A percentile compares a stretch with the other conserved stretches of the same genome.
Conservation (phyloP, 2,329 filamentous ascomycete species). For the Alternaria ventricosa region DNA sequence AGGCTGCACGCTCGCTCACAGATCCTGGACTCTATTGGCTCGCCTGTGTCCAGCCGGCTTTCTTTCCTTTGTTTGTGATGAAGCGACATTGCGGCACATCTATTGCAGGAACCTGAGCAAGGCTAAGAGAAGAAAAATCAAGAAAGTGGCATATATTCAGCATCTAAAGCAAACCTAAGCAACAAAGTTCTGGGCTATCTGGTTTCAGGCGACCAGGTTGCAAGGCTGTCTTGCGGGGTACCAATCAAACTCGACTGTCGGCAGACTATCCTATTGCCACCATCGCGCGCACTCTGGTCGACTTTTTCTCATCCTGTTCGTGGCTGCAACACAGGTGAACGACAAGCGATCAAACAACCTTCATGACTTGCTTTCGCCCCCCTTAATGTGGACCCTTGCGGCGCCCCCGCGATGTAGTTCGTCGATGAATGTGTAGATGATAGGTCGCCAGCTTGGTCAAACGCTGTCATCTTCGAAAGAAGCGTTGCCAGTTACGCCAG, state of each 20-base stretch:
- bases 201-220: constrained; percentile 9
- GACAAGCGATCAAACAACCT: neutral
- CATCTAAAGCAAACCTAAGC: constrained; percentile 3
- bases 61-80: constrained; percentile 3
- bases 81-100: constrained; percentile 6
- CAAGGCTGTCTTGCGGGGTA: constrained; percentile 9
- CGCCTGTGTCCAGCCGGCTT: neutral
- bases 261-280: constrained; percentile 3
- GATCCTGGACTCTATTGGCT: neutral
- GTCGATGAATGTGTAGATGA: neutral
- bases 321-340: neutral
- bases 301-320: neutral
- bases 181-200: constrained; percentile 15
- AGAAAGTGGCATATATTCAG: neutral
- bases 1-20: neutral
- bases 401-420: neutral
- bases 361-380: neutral
- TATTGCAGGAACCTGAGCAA: neutral
- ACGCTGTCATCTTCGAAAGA: constrained; percentile 1
- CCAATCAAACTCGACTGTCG: constrained; percentile 3
- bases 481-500: neutral
- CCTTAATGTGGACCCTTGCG: neutral
- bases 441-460: neutral
- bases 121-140: constrained; percentile 2
- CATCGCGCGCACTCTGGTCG: neutral